These are phyloP conservation scores for Calonectria pteridis DNA, from an alignment of 2,329 filamentous ascomycete species.

Conservation along the genomic window DNA sequence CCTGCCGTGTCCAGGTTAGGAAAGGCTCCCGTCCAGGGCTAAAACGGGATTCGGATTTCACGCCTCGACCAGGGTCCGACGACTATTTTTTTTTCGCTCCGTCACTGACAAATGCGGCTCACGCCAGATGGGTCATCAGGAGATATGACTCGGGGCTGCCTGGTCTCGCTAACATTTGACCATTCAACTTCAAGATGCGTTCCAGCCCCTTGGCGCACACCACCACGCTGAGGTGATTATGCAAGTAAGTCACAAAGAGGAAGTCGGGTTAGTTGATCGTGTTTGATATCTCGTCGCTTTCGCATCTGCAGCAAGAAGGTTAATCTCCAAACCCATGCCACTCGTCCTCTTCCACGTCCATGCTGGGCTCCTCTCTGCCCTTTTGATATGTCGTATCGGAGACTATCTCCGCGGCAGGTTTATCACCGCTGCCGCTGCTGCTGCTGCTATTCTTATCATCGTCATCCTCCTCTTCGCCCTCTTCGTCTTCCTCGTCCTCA, in stretches of 20 bases:
- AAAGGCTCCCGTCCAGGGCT: not conserved
- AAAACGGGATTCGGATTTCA: slow-evolving; percentile 32
- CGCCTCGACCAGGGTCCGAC: slow-evolving; percentile 15
- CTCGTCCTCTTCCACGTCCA: slow-evolving; percentile 38
- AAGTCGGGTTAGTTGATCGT: not conserved
- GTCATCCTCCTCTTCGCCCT: slow-evolving; percentile 28
- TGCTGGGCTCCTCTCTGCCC: slow-evolving; percentile 29
- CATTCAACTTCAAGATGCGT: not conserved
- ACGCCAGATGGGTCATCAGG: slow-evolving; percentile 30
- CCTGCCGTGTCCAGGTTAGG: slow-evolving; percentile 1
- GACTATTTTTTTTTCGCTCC: slow-evolving; percentile 15
- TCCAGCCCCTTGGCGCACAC: not conserved
- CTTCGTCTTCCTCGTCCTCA: slow-evolving; percentile 27
- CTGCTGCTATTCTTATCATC: slow-evolving; percentile 4
- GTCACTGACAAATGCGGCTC: slow-evolving; percentile 4
- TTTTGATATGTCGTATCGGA: slow-evolving; percentile 30
- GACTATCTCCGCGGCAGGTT: slow-evolving; percentile 22
- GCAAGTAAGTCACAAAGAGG: not conserved
- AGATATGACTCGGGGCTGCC: slow-evolving; percentile 18
- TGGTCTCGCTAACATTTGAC: slow-evolving; percentile 8
- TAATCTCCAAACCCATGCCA: slow-evolving; percentile 45
- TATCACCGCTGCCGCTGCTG: slow-evolving; percentile 22
- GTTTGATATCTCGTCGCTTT: slow-evolving; percentile 16
- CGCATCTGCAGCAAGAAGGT: slow-evolving; percentile 3
- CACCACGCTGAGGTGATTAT: slow-evolving; percentile 2